phyloP scores from a whole-genome alignment of 306 rosid genomes.

The Begonia loranthoides region DNA sequence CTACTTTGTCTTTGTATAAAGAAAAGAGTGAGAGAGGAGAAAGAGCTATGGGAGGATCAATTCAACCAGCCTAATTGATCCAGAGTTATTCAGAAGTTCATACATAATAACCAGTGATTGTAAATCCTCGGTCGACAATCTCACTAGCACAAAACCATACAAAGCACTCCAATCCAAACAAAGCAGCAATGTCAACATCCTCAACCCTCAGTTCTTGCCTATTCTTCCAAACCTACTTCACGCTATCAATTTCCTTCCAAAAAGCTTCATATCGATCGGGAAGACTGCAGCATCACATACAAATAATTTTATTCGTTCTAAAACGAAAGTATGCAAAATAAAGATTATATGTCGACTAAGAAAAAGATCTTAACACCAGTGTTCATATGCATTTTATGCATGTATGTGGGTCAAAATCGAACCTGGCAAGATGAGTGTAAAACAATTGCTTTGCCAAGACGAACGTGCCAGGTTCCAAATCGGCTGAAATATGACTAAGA shows the following conservation, averaged over 20 bases:
- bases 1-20: too few relatives aligned
- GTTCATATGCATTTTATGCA: neutral
- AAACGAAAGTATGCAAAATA: too few relatives aligned
- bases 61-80: neutral
- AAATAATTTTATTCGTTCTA: neutral
- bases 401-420: neutral
- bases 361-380: too few relatives aligned
- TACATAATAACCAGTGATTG: constrained; percentile 22
- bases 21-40: too few relatives aligned
- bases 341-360: too few relatives aligned
- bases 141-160: constrained; percentile 25
- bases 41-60: neutral
- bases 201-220: constrained; percentile 15
- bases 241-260: constrained; percentile 17
- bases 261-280: constrained; percentile 18
- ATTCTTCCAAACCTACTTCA: constrained; percentile 21
- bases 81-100: neutral
- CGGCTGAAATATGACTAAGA: too few relatives aligned
- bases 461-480: too few relatives aligned
- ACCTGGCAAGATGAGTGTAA: constrained; percentile 27
- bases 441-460: constrained; percentile 19
- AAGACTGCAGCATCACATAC: constrained; percentile 7
- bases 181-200: constrained; percentile 24
- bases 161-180: constrained; percentile 22
- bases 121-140: constrained; percentile 21